These are phyloP conservation scores for Chytridium lagenaria DNA, from an alignment of 371 early-diverging fungal genomes.

Conservation along the genomic window DNA sequence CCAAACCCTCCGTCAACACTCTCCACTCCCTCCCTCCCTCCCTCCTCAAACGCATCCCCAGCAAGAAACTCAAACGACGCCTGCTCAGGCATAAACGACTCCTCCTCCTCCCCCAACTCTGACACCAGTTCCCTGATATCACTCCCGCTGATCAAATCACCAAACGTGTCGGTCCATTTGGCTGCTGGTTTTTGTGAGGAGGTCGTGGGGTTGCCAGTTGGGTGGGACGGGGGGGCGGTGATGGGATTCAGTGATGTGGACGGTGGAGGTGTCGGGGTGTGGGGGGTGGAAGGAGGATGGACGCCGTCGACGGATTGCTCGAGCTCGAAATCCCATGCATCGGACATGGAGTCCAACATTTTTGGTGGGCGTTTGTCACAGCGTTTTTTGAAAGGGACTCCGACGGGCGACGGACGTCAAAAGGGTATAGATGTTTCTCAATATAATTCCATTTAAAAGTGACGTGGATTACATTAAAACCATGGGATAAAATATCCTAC, in stretches of 20 bases:
- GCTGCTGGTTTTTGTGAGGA: neutral
- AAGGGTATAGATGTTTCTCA: too few relatives aligned
- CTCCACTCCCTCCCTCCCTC: neutral
- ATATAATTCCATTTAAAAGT: too few relatives aligned
- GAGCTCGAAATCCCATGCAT: slow-evolving; percentile 10
- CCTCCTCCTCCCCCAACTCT: neutral
- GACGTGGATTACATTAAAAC: too few relatives aligned
- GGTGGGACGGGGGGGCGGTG: neutral
- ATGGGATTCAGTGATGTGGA: neutral
- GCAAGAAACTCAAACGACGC: neutral
- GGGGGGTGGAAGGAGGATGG: neutral
- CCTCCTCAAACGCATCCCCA: neutral
- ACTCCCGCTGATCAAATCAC: slow-evolving; percentile 13
- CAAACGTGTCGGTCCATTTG: neutral
- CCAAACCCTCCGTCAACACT: neutral
- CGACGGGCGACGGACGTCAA: too few relatives aligned
- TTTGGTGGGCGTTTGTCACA: too few relatives aligned
- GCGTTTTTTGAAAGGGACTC: too few relatives aligned
- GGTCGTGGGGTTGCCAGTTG: neutral
- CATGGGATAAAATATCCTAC: too few relatives aligned
- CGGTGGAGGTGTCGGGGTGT: neutral
- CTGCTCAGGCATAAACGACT: neutral
- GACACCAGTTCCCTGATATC: neutral
- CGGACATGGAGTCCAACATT: neutral
- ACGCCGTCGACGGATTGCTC: neutral